A percentile compares a stretch with the other conserved stretches of the same genome.
Evolutionary conservation across 2,329 filamentous ascomycete species (phyloP).

Genomic region (Ilyonectria sp.): DNA sequence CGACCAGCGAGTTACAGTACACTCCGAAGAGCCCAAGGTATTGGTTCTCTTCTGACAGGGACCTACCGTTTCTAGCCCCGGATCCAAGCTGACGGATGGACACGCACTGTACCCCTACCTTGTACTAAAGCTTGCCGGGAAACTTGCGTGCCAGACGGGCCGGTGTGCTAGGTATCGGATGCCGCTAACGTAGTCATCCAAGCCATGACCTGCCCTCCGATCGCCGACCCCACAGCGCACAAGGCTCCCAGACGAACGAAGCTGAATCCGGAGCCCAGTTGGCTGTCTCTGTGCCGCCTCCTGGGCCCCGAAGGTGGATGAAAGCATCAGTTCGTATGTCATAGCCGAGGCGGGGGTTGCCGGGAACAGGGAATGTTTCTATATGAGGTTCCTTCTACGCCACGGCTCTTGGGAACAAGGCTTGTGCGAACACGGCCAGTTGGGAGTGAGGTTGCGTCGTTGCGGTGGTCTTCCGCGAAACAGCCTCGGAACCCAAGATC

Average conservation of each 20-base stretch:
- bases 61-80: conserved; percentile 22
- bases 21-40: conserved; percentile 23
- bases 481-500: background rate
- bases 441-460: background rate
- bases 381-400: background rate
- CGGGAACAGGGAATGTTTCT: conserved; percentile 21
- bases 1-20: conserved; percentile 21
- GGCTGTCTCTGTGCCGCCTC: conserved; percentile 31
- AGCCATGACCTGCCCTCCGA: conserved; percentile 32
- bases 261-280: conserved; percentile 34
- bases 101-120: conserved; percentile 34
- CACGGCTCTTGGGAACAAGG: background rate
- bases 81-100: conserved; percentile 24
- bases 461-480: background rate
- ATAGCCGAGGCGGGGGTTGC: conserved; percentile 17
- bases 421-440: background rate
- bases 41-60: conserved; percentile 26
- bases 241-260: conserved; percentile 31
- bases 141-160: conserved; percentile 40
- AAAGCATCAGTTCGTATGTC: conserved; percentile 25
- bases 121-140: conserved; percentile 37
- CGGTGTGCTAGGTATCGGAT: conserved; percentile 39
- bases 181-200: conserved; percentile 38
- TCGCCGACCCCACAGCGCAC: conserved; percentile 35
- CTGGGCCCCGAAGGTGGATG: conserved; percentile 24